These are phyloP conservation scores for Tricholoma sp. DNA, from an alignment of 768 basidiomycete genomes.

Conservation along the genomic window DNA sequence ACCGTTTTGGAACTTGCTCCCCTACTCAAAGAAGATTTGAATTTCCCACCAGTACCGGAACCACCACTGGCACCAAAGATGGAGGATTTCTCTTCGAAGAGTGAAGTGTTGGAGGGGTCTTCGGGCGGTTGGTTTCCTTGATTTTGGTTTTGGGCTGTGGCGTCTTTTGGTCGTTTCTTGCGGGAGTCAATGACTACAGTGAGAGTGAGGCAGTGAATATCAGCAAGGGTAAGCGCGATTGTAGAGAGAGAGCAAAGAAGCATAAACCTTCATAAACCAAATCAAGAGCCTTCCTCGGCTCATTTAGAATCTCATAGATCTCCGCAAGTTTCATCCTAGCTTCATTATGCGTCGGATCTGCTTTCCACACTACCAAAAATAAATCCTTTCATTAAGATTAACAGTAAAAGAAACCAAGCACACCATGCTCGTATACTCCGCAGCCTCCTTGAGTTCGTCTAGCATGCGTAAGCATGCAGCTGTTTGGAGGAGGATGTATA, in stretches of 20 bases:
- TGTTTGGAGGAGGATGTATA: conserved; percentile 69
- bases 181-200: conserved; percentile 54
- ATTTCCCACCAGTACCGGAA: conserved; percentile 8
- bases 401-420: not conserved
- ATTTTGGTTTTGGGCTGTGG: conserved; percentile 11
- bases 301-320: conserved; percentile 79
- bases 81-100: conserved; percentile 54
- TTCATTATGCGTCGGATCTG: conserved; percentile 72
- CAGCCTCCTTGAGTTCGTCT: conserved; percentile 70
- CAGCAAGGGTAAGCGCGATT: no score
- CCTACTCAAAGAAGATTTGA: conserved; percentile 22
- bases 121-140: conserved; percentile 8
- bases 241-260: not conserved
- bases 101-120: conserved; percentile 34
- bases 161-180: conserved; percentile 36
- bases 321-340: conserved; percentile 89
- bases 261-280: conserved; percentile 75
- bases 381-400: no score
- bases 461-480: conserved; percentile 77
- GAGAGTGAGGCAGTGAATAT: not conserved
- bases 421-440: conserved; percentile 83
- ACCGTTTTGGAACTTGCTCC: conserved; percentile 29
- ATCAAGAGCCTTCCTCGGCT: conserved; percentile 76
- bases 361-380: conserved; percentile 55
- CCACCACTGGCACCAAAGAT: not conserved